Conservation (phyloP, 306 rosid genomes). For the Vigna reflexopilosa region DNA sequence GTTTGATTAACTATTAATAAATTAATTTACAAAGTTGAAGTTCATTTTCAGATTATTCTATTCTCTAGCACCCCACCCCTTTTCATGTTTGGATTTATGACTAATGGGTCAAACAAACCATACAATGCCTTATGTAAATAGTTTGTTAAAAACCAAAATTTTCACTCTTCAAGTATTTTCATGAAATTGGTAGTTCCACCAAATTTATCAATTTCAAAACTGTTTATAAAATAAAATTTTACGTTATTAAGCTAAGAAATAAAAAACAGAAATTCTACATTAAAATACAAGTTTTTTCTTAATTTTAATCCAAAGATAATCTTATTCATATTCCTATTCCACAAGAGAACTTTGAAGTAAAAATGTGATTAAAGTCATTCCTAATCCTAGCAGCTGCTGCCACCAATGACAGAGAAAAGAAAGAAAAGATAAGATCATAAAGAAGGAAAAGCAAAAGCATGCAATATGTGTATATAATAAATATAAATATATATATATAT, state of each 20-base stretch:
- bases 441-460: conserved; percentile 31
- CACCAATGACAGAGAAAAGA: background rate
- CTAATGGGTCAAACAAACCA: conserved; percentile 2
- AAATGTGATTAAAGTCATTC: conserved; percentile 9
- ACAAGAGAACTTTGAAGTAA: background rate
- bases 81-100: background rate
- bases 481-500: background rate
- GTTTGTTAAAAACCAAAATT: background rate
- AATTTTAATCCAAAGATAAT: background rate
- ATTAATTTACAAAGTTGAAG: conserved; percentile 3
- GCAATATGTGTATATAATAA: background rate
- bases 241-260: no score
- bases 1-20: conserved; percentile 11
- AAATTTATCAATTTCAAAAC: background rate
- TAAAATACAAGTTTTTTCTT: no score
- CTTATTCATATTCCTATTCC: background rate
- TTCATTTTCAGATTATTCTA: conserved; percentile 8
- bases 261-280: background rate
- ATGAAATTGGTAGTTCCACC: conserved; percentile 2
- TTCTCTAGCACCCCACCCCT: background rate
- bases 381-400: conserved; percentile 30
- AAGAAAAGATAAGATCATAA: background rate
- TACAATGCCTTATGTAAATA: background rate
- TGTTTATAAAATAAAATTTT: background rate
- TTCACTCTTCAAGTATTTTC: background rate